These are phyloP conservation scores for Cytidiella melzeri DNA, from an alignment of 768 basidiomycete species.

Conservation along the genomic window DNA sequence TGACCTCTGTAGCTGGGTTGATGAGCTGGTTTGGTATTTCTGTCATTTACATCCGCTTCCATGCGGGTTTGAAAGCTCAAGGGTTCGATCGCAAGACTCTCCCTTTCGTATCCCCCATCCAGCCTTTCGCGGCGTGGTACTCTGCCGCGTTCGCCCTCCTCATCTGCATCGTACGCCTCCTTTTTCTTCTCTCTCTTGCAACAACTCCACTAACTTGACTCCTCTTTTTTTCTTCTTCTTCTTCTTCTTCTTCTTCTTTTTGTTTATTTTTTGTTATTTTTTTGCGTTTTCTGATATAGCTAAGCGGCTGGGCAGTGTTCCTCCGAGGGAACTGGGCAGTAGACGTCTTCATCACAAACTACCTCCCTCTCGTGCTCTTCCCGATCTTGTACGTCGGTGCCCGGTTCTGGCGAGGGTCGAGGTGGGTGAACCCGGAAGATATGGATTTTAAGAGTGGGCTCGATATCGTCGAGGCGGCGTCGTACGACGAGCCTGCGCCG, in stretches of 20 bases:
- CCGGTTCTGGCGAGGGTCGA: conserved; percentile 13
- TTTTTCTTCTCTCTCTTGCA: neutral
- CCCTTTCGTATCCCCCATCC: conserved; percentile 62
- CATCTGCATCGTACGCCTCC: conserved; percentile 53
- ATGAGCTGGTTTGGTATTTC: conserved; percentile 47
- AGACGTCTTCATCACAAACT: conserved; percentile 37
- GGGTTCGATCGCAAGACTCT: conserved; percentile 65
- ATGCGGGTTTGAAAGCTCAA: conserved; percentile 75
- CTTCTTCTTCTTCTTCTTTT: neutral
- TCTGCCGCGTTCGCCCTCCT: conserved; percentile 30
- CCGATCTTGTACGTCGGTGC: conserved; percentile 37
- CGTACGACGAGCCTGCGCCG: conserved; percentile 29
- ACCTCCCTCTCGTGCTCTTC: conserved; percentile 38
- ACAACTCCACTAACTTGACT: no score
- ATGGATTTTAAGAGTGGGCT: conserved; percentile 41
- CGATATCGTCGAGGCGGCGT: conserved; percentile 32
- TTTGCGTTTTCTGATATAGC: conserved; percentile 25
- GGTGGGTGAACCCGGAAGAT: conserved; percentile 19
- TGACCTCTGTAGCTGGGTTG: conserved; percentile 40
- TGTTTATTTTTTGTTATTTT: neutral
- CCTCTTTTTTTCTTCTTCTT: no score
- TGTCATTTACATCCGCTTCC: conserved; percentile 61
- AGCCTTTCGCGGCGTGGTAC: conserved; percentile 71
- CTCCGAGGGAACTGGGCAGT: conserved; percentile 32
- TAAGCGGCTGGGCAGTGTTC: conserved; percentile 38